phyloP scores from a whole-genome alignment of 2,329 filamentous ascomycete genomes.

The Paramyrothecium sp. region DNA sequence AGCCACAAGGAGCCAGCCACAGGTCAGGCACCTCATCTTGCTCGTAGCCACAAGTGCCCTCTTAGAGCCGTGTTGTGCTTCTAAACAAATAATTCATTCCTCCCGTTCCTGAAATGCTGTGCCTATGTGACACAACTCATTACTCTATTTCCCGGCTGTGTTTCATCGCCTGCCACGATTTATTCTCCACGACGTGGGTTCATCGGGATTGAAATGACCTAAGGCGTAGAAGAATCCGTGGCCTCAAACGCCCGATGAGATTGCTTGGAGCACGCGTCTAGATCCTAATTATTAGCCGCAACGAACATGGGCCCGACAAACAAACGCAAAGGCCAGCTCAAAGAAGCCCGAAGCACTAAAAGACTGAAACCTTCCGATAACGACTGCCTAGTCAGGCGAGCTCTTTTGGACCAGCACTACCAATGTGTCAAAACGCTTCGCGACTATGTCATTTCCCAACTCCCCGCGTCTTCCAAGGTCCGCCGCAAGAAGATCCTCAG shows the following conservation, averaged over 20 bases:
- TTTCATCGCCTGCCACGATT: too few relatives aligned
- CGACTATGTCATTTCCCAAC: conserved; percentile 63
- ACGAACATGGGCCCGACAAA: background rate
- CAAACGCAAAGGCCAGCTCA: background rate
- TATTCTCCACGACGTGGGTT: too few relatives aligned
- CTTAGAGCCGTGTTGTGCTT: too few relatives aligned
- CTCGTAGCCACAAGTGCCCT: too few relatives aligned
- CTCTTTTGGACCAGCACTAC: conserved; percentile 70
- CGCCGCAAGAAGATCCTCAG: conserved; percentile 55
- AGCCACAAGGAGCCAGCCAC: too few relatives aligned
- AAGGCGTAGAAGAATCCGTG: background rate
- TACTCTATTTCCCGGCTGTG: too few relatives aligned
- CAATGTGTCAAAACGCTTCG: conserved; percentile 64
- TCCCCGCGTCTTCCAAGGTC: conserved; percentile 66
- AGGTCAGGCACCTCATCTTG: too few relatives aligned
- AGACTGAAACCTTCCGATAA: conserved; percentile 9
- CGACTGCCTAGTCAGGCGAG: conserved; percentile 43
- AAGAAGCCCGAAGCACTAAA: conserved; percentile 18
- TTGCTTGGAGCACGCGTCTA: background rate
- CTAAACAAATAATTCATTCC: too few relatives aligned
- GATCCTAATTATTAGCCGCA: background rate
- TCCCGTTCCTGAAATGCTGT: too few relatives aligned
- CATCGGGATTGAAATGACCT: too few relatives aligned
- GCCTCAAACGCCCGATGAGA: background rate
- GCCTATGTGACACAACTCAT: too few relatives aligned